phyloP scores from a whole-genome alignment of 1,139 yeast species.

The Kazachstania sp. region DNA sequence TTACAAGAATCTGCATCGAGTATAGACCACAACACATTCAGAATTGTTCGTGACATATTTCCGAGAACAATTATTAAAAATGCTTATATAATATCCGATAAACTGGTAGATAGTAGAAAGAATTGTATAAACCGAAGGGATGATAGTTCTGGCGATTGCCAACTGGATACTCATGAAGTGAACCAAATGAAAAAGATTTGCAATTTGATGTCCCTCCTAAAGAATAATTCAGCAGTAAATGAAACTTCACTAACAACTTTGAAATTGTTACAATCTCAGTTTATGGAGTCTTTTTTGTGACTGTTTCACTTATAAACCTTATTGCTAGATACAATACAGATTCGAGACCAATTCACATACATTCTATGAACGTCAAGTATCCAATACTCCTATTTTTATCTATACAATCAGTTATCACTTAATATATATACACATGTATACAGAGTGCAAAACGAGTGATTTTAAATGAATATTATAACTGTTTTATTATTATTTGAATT shows the following conservation, averaged over 20 bases:
- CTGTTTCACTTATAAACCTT: too few species aligned
- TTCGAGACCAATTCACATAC: too few species aligned
- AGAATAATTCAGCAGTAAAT: conserved; percentile 8
- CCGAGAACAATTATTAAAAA: conserved; percentile 20
- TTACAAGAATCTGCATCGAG: conserved; percentile 20
- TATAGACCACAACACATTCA: conserved; percentile 30
- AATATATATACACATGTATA: too few species aligned
- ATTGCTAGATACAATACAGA: too few species aligned
- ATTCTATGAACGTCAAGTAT: too few species aligned
- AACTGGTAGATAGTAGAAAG: neutral
- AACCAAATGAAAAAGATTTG: conserved; percentile 19
- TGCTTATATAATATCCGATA: conserved; percentile 26
- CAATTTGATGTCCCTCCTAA: conserved; percentile 19
- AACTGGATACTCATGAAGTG: neutral
- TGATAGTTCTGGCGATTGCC: conserved; percentile 1
- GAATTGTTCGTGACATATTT: conserved; percentile 25
- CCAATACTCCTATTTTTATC: too few species aligned
- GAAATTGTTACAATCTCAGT: conserved; percentile 19
- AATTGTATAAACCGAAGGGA: neutral
- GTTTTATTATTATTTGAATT: neutral
- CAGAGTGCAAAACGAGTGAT: neutral
- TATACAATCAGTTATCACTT: too few species aligned
- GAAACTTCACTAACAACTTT: conserved; percentile 11
- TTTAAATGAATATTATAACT: neutral
- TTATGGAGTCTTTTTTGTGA: conserved; percentile 7